Evolutionary conservation across 129 eudicot genomes (phyloP).

Genomic region (Artemisia tridentata): DNA sequence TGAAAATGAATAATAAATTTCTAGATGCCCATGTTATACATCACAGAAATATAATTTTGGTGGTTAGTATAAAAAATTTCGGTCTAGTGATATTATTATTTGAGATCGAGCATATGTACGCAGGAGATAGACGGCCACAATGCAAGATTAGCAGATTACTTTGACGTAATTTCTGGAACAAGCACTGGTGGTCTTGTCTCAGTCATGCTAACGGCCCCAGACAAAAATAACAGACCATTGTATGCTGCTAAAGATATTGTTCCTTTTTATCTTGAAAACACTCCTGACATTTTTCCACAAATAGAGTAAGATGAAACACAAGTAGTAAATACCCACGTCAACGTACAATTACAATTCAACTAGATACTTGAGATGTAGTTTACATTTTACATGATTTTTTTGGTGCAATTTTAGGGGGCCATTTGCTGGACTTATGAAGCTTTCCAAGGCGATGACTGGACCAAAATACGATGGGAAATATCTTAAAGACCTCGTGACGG

Average conservation of each 20-base stretch:
- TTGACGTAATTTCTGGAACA: conserved; percentile 36
- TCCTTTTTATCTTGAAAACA: conserved; percentile 29
- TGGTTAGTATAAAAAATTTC: too few species aligned
- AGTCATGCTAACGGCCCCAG: conserved; percentile 34
- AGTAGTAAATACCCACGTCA: too few species aligned
- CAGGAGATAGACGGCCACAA: conserved; percentile 28
- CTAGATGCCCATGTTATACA: too few species aligned
- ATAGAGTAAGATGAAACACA: conserved; percentile 13
- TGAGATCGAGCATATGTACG: background rate
- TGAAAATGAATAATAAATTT: too few species aligned
- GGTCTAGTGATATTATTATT: too few species aligned
- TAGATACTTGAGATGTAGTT: too few species aligned
- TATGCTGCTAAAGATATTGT: conserved; percentile 37
- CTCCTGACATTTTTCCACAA: conserved; percentile 31
- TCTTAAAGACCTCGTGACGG: conserved; percentile 24
- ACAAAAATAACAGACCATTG: conserved; percentile 24
- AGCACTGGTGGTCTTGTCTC: conserved; percentile 31
- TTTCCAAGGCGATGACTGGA: conserved; percentile 17
- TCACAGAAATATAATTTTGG: too few species aligned
- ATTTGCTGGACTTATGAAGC: conserved; percentile 24
- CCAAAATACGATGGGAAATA: conserved; percentile 15
- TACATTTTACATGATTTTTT: too few species aligned
- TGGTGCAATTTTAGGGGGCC: conserved; percentile 30
- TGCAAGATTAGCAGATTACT: conserved; percentile 34
- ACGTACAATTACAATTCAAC: too few species aligned